Evolutionary conservation across 257 asterid species (phyloP), one percentile per base, ranked within the genome.

Genomic region (Agastache rugosa): DNA sequence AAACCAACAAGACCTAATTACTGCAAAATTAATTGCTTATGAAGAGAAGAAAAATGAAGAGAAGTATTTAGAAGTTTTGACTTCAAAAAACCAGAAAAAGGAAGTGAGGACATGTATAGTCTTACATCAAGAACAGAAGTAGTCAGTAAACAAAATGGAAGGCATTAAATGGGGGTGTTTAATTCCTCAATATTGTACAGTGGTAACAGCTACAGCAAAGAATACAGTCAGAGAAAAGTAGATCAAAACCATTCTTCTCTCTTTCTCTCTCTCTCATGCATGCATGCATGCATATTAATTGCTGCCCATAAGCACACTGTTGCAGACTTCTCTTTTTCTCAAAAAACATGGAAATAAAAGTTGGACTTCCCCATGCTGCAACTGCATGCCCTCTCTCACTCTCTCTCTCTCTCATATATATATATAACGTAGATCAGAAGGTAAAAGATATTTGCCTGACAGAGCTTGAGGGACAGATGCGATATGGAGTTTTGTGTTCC

Each of bases 351-450:
- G 19, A 22, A 55, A 58, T 8, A 1, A 55, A 56, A 48, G 59
- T 41, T 45, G 73, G 45, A 64, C 34, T 73, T 16, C 11, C 62
- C 31, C 20, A 48, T 48, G 55, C 55, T 17, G 8, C 55, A 14
- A 2, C 4, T 6, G 2, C 17, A 16, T 47, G 12, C n/a, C 56
- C 35, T 65, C 41, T 15, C 41, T 44, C 71, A 22, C 73, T 50
- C 71, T 66, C 39, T 12, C 39, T 22, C 15, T 66, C 34, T 12
- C 53, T 39, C 47, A n/a, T n/a, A n/a, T n/a, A n/a, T n/a, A n/a
- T n/a, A 75, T 39, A 48, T 82, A 75, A 76, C 86, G 86, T 82
- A 74, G 65, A 51, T 55, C 75, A 79, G 84, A 76, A 73, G 86
- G 64, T 65, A 82, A 82, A 77, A 82, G 84, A 82, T 81, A 63